Evolutionary conservation across 202 grass and related monocot species (phyloP).

Genomic region (Cymbopogon flexuosus): DNA sequence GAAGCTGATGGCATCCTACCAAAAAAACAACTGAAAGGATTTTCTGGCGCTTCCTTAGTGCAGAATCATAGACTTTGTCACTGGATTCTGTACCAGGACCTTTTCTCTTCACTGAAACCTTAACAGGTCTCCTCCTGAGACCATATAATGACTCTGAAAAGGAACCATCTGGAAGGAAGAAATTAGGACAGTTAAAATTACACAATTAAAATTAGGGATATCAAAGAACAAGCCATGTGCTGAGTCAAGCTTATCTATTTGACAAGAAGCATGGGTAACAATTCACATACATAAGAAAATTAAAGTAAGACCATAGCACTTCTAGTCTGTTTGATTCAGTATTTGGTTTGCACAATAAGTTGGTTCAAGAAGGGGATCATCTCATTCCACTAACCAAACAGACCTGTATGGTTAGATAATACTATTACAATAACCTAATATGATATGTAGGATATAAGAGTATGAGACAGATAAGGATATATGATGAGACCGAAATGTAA

Average conservation of each 20-base stretch:
- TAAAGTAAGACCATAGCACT: not conserved
- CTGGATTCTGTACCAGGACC: constrained; percentile 48
- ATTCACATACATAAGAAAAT: not conserved
- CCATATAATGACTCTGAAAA: constrained; percentile 97
- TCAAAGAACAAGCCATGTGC: constrained; percentile 1
- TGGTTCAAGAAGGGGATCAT: not conserved
- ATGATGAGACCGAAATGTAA: not conserved
- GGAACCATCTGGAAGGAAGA: constrained; percentile 78
- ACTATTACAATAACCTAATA: not conserved
- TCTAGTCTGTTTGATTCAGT: not conserved
- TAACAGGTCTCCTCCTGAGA: constrained; percentile 71
- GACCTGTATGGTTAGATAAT: not conserved
- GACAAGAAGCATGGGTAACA: not conserved
- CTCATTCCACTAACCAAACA: constrained; percentile 22
- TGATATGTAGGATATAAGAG: constrained; percentile 9
- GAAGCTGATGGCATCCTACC: constrained; percentile 44
- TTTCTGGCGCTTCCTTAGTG: constrained; percentile 80
- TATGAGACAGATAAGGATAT: constrained; percentile 10
- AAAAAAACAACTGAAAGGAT: constrained; percentile 76
- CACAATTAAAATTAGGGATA: not conserved
- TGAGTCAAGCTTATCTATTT: not conserved
- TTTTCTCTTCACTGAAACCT: constrained; percentile 48
- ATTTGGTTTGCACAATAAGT: not conserved
- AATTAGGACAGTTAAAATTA: constrained; percentile 8
- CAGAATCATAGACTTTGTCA: constrained; percentile 55